Conservation (phyloP, 257 asterid genomes). For the Paulownia fortunei region DNA sequence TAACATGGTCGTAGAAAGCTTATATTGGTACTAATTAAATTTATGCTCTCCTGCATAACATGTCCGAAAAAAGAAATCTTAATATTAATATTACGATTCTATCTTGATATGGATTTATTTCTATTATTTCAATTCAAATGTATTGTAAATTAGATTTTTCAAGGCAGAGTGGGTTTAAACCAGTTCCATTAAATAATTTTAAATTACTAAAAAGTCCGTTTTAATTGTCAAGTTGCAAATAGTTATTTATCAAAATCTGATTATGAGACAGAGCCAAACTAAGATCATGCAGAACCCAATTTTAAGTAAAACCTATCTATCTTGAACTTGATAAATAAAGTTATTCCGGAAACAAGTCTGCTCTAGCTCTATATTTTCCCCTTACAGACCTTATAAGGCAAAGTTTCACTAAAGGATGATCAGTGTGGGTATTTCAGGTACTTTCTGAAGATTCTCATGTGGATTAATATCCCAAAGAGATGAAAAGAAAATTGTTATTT, state of each 20-base stretch:
- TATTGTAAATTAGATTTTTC: neutral
- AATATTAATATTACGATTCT: neutral
- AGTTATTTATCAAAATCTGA: neutral
- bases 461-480: constrained; percentile 18
- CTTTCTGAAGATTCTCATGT: constrained; percentile 7
- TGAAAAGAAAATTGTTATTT: constrained; percentile 7
- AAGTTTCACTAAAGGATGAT: constrained; percentile 7
- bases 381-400: neutral
- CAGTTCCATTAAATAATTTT: neutral
- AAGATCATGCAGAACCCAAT: neutral
- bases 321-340: neutral
- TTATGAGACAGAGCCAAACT: constrained; percentile 17
- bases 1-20: neutral
- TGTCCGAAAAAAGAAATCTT: neutral
- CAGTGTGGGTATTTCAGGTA: constrained; percentile 6
- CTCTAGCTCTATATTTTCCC: constrained; percentile 23
- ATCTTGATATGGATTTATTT: constrained; percentile 3
- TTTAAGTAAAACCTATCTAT: constrained; percentile 5
- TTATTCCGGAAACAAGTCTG: constrained; percentile 12
- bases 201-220: neutral
- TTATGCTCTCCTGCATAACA: neutral
- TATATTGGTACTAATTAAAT: neutral
- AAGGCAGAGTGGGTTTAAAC: constrained; percentile 7
- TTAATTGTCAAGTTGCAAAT: constrained; percentile 14
- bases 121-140: neutral